These are phyloP conservation scores for Phylloporus scabripes DNA, from an alignment of 768 basidiomycete genomes.

Conservation along the genomic window DNA sequence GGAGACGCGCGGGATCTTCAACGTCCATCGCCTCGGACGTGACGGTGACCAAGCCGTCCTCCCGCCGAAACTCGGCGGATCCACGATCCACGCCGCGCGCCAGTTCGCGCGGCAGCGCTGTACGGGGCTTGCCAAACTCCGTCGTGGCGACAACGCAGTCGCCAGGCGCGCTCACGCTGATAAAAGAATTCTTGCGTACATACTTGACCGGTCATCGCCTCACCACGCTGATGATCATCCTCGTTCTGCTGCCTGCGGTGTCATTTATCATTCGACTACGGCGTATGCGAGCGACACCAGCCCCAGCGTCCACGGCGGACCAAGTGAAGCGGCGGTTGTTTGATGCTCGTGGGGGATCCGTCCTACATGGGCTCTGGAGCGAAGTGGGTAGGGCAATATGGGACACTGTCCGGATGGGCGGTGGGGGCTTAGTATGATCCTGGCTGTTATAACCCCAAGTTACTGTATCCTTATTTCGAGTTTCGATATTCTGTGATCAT, in stretches of 20 bases:
- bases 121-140: constrained; percentile 9
- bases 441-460: not conserved
- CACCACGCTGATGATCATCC: constrained; percentile 40
- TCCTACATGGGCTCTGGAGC: constrained; percentile 42
- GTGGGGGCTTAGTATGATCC: constrained; percentile 61
- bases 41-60: constrained; percentile 22
- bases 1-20: constrained; percentile 16
- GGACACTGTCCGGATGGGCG: constrained; percentile 74
- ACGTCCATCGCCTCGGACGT: constrained; percentile 22
- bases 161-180: constrained; percentile 33
- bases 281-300: constrained; percentile 30
- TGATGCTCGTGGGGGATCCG: constrained; percentile 34
- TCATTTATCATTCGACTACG: constrained; percentile 49
- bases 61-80: constrained; percentile 5
- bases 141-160: constrained; percentile 15
- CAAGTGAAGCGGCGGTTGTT: constrained; percentile 52
- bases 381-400: constrained; percentile 47
- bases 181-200: constrained; percentile 44
- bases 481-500: constrained; percentile 8
- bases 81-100: constrained; percentile 7
- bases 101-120: constrained; percentile 12
- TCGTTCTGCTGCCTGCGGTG: constrained; percentile 38
- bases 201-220: constrained; percentile 45
- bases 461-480: constrained; percentile 17
- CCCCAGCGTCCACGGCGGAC: constrained; percentile 43